Conservation (phyloP, 2,329 filamentous ascomycete genomes). For the Alternaria viburni region DNA sequence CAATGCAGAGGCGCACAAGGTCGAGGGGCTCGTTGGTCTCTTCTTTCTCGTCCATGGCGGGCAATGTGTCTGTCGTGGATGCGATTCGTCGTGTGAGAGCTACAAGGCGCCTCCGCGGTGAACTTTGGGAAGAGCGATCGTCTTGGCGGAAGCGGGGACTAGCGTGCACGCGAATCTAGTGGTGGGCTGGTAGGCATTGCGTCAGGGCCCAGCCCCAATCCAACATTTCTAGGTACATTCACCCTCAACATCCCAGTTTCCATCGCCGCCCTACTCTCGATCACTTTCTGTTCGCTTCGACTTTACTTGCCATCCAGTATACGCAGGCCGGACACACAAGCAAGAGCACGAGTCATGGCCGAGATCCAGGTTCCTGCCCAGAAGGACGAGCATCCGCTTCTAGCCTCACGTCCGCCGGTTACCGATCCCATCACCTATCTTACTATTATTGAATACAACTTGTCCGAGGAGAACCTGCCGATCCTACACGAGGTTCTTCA, state of each 20-base stretch:
- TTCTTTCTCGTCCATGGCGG: slow-evolving; percentile 80
- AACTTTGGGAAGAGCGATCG: slow-evolving; percentile 25
- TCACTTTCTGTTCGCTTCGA: background rate
- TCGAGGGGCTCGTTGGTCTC: slow-evolving; percentile 90
- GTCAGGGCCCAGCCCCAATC: slow-evolving; percentile 15
- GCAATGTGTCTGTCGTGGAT: slow-evolving; percentile 4
- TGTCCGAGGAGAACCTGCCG: slow-evolving; percentile 70
- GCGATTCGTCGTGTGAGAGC: slow-evolving; percentile 13
- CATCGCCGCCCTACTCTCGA: background rate
- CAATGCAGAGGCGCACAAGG: slow-evolving; percentile 89
- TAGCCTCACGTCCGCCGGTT: slow-evolving; percentile 65
- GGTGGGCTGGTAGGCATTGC: slow-evolving; percentile 20
- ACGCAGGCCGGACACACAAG: background rate
- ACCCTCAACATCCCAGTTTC: slow-evolving; percentile 1
- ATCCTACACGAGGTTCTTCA: slow-evolving; percentile 72
- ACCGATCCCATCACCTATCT: slow-evolving; percentile 78
- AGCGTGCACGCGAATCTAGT: slow-evolving; percentile 11
- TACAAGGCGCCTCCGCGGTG: slow-evolving; percentile 13
- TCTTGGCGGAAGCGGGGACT: slow-evolving; percentile 23
- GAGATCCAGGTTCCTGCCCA: slow-evolving; percentile 34
- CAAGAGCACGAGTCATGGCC: slow-evolving; percentile 31
- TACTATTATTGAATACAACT: slow-evolving; percentile 76
- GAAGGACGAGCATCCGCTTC: slow-evolving; percentile 55
- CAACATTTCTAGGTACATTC: slow-evolving; percentile 7
- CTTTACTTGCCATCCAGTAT: background rate